Conservation (phyloP, 192 early-diverging fungal genomes). For the Coemansia javaensis region DNA sequence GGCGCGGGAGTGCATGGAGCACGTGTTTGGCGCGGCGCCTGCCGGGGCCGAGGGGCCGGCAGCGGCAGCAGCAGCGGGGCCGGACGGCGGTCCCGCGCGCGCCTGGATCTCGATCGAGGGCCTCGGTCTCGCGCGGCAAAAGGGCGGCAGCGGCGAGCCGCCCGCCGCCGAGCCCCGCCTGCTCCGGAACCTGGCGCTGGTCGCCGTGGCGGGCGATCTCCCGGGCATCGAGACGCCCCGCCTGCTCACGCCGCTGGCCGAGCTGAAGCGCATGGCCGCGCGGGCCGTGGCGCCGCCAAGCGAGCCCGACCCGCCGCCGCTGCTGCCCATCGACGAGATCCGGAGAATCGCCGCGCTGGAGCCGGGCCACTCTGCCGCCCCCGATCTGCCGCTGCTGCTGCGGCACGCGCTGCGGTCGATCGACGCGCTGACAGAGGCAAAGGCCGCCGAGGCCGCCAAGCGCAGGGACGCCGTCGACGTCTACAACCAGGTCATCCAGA, state of each 20-base stretch:
- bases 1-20: conserved; percentile 11
- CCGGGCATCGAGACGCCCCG: neutral
- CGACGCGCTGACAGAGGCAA: conserved; percentile 6
- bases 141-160: neutral
- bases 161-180: conserved; percentile 16
- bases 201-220: conserved; percentile 5
- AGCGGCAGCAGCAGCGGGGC: neutral
- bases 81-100: too few species aligned
- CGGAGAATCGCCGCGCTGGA: conserved; percentile 11
- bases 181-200: conserved; percentile 21
- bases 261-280: neutral
- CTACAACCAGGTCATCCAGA: conserved; percentile 48
- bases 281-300: neutral
- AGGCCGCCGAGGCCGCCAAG: conserved; percentile 17
- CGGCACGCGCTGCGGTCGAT: conserved; percentile 22
- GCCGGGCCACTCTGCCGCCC: too few species aligned
- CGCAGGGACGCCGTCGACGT: conserved; percentile 23
- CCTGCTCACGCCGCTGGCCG: conserved; percentile 11
- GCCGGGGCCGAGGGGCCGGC: neutral
- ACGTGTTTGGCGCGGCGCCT: neutral
- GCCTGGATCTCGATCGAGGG: too few species aligned
- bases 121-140: neutral
- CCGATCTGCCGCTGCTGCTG: neutral
- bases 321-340: conserved; percentile 16
- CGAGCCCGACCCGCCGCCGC: neutral